phyloP scores from a whole-genome alignment of 805 yeast genomes.

The Yueomyces sp. region DNA sequence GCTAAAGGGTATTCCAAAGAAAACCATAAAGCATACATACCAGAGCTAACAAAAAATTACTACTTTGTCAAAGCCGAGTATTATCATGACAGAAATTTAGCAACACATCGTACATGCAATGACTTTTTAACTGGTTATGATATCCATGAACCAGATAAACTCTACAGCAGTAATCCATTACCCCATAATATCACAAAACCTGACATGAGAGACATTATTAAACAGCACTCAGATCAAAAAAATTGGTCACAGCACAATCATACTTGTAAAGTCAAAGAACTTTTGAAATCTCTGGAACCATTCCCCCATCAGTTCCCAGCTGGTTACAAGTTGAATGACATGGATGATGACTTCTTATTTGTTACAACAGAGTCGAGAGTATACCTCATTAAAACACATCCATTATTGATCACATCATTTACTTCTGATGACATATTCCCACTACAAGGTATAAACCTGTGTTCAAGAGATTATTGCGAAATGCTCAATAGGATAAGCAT shows the following conservation, averaged over 20 bases:
- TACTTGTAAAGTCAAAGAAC: constrained; percentile 6
- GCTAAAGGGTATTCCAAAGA: background rate
- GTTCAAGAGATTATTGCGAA: constrained; percentile 1
- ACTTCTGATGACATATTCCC: constrained; percentile 14
- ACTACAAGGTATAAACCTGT: constrained; percentile 3
- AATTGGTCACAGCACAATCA: constrained; percentile 11
- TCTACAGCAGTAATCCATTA: too few relatives aligned
- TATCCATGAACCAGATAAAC: background rate
- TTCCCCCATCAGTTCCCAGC: constrained; percentile 2
- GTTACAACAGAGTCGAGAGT: constrained; percentile 7
- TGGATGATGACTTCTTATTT: constrained; percentile 9
- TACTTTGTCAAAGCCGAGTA: background rate
- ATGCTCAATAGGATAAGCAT: constrained; percentile 8
- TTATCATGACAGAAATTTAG: background rate
- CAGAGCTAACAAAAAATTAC: background rate
- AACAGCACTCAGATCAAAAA: constrained; percentile 1
- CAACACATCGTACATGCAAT: background rate
- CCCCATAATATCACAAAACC: background rate
- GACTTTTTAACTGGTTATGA: background rate
- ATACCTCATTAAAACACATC: constrained; percentile 10
- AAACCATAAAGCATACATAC: background rate
- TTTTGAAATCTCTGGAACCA: constrained; percentile 3
- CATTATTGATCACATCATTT: constrained; percentile 13
- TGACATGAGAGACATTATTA: background rate
- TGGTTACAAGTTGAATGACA: constrained; percentile 8